Conservation (phyloP, 495 filamentous ascomycete species). For the Aspergillus haitiensis region DNA sequence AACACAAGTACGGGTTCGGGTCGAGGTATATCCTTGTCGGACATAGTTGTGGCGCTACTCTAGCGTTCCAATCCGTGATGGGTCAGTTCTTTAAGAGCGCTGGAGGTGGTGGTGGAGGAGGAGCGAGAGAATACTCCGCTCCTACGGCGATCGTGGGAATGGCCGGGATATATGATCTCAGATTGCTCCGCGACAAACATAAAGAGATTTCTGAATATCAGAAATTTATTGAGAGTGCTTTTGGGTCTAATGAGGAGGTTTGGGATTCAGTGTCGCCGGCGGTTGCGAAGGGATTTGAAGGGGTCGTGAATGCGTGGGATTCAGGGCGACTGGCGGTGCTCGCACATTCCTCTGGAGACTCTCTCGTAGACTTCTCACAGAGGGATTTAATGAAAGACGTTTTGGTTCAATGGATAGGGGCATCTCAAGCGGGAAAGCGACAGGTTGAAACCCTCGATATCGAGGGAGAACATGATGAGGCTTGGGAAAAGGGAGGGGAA, state of each 20-base stretch:
- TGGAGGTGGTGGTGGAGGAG: background rate
- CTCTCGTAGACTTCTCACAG: slow-evolving; percentile 59
- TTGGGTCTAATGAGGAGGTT: slow-evolving; percentile 52
- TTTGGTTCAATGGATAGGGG: slow-evolving; percentile 33
- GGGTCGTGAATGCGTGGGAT: slow-evolving; percentile 42
- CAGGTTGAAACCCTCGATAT: slow-evolving; percentile 44
- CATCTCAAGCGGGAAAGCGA: slow-evolving; percentile 23
- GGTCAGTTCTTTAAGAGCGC: slow-evolving; percentile 12
- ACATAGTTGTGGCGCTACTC: slow-evolving; percentile 73
- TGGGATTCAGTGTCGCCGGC: slow-evolving; percentile 59
- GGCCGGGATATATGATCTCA: slow-evolving; percentile 67
- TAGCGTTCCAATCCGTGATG: slow-evolving; percentile 71
- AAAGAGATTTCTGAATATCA: slow-evolving; percentile 51
- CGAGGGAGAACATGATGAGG: slow-evolving; percentile 63
- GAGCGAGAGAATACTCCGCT: background rate
- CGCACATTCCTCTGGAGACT: slow-evolving; percentile 60
- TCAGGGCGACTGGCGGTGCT: slow-evolving; percentile 54
- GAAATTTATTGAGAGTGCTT: slow-evolving; percentile 61
- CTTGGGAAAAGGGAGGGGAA: slow-evolving; percentile 54
- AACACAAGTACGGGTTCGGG: slow-evolving; percentile 52
- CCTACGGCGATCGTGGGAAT: slow-evolving; percentile 59
- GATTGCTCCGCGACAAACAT: slow-evolving; percentile 50
- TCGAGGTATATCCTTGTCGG: slow-evolving; percentile 65
- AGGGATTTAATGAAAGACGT: slow-evolving; percentile 46
- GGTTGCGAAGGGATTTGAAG: slow-evolving; percentile 31